These are phyloP conservation scores for Shiraia sp. DNA, from an alignment of 2,329 filamentous ascomycete genomes.

Conservation along the genomic window DNA sequence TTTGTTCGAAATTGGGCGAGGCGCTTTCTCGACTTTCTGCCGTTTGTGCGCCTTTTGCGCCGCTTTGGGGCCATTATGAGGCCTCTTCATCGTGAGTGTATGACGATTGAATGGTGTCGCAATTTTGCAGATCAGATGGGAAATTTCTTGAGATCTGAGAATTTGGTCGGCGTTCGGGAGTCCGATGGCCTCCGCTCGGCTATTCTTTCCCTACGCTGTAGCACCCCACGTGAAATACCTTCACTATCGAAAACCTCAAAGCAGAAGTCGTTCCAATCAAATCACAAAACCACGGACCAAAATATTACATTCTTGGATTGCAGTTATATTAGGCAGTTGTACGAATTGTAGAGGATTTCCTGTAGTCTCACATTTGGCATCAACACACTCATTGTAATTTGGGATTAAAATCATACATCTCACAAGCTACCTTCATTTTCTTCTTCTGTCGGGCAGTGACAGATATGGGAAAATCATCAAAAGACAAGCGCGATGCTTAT, in stretches of 20 bases:
- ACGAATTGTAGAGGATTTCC: no score
- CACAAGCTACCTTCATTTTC: background rate
- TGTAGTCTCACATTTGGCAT: no score
- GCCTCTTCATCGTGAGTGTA: conserved; percentile 41
- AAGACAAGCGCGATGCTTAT: conserved; percentile 98
- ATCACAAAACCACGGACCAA: no score
- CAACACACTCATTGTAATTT: no score
- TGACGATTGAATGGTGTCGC: conserved; percentile 7
- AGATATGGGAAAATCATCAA: conserved; percentile 91
- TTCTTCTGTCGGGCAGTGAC: background rate
- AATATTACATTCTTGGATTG: no score
- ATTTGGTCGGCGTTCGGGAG: conserved; percentile 29
- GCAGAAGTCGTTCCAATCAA: background rate
- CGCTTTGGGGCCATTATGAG: conserved; percentile 42
- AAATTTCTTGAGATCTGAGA: conserved; percentile 21
- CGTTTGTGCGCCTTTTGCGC: conserved; percentile 49
- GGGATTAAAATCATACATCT: background rate
- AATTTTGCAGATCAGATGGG: conserved; percentile 7
- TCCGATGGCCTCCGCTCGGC: conserved; percentile 26
- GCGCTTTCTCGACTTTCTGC: conserved; percentile 43
- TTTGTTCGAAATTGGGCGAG: conserved; percentile 17
- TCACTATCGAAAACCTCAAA: background rate
- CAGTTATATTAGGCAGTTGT: no score
- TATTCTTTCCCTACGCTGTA: conserved; percentile 17
- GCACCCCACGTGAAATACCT: conserved; percentile 26